Evolutionary conservation across 495 filamentous ascomycete species (phyloP).

Genomic region (Hypoxylon subgilvum): DNA sequence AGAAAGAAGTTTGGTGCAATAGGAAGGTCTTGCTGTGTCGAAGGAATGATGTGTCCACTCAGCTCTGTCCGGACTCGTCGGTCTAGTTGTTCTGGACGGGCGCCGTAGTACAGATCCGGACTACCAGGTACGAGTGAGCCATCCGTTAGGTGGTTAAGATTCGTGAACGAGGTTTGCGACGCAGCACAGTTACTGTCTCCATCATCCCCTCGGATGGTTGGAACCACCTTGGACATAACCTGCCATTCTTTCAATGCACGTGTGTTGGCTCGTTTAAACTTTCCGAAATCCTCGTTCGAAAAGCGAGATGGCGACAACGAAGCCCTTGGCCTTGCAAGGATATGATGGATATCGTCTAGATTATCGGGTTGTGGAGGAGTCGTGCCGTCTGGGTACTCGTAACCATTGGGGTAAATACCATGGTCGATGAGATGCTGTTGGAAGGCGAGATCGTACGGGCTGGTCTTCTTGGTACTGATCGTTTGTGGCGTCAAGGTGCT

Average conservation of each 20-base stretch:
- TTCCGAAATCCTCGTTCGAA: not conserved
- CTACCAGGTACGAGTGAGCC: not conserved
- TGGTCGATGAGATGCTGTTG: not conserved
- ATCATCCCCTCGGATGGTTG: not conserved
- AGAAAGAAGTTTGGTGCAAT: conserved; percentile 52
- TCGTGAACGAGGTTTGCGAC: not conserved
- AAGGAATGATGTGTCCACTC: not conserved
- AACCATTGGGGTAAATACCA: not conserved
- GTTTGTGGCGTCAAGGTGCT: too few relatives aligned
- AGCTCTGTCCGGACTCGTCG: not conserved
- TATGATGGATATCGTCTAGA: not conserved
- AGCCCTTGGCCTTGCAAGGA: not conserved
- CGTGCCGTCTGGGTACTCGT: not conserved
- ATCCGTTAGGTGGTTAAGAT: not conserved
- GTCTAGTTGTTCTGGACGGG: not conserved
- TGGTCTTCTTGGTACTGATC: not conserved
- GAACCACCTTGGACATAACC: not conserved
- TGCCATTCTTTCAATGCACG: not conserved
- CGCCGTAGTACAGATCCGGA: not conserved
- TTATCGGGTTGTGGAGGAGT: not conserved
- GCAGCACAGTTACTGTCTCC: not conserved
- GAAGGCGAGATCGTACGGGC: not conserved
- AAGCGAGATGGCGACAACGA: not conserved
- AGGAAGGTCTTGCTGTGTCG: conserved; percentile 15
- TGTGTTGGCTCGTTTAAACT: not conserved